Percentiles rank a stretch among this genome's conserved stretches.
Evolutionary conservation across 2,329 filamentous ascomycete genomes (phyloP).

Genomic region (Aureobasidium sp.): DNA sequence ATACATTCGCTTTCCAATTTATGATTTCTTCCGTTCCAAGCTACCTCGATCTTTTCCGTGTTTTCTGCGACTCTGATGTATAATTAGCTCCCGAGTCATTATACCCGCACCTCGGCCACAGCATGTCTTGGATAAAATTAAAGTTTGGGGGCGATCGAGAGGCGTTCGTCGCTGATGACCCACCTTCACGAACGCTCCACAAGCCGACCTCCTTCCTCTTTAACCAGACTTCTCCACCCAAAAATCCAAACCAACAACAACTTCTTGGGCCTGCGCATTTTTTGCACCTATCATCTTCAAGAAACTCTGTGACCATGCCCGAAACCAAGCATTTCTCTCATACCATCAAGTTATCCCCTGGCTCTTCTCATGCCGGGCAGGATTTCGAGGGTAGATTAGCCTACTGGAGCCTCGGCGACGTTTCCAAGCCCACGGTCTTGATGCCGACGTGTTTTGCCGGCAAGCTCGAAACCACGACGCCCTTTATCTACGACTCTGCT

Average conservation of each 20-base stretch:
- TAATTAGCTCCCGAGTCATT: too few species aligned
- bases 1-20: neutral
- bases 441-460: constrained; percentile 52
- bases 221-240: constrained; percentile 4
- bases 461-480: constrained; percentile 43
- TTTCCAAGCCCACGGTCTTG: constrained; percentile 36
- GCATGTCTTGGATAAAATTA: neutral
- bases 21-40: neutral
- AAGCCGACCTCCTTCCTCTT: neutral
- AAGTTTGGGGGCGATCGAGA: neutral
- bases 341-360: constrained; percentile 22
- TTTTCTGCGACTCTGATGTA: neutral
- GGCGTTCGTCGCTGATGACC: neutral
- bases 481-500: constrained; percentile 34
- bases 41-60: neutral
- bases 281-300: neutral
- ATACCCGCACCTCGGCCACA: neutral
- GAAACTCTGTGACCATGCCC: constrained; percentile 14
- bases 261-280: neutral
- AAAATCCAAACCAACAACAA: neutral
- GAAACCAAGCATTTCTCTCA: constrained; percentile 24
- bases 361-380: constrained; percentile 21
- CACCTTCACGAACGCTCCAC: neutral
- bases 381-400: constrained; percentile 29
- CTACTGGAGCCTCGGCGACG: constrained; percentile 39